Evolutionary conservation across 768 basidiomycete genomes (phyloP), one percentile per base, ranked within the genome.

Genomic region (Boletus huronensis): DNA sequence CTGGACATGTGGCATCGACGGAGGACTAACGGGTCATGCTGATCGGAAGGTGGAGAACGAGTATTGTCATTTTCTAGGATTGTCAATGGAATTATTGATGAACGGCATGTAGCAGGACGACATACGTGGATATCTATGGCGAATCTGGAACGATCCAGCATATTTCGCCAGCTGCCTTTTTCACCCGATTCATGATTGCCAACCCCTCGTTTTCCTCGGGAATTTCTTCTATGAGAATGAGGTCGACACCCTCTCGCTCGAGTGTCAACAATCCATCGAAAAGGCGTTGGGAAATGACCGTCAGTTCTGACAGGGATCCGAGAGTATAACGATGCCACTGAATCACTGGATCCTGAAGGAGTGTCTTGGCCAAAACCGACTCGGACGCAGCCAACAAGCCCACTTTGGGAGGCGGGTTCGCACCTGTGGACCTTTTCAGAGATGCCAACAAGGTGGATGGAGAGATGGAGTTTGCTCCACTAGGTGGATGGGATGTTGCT

Each of bases 181-280:
- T 81, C 25, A 94, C 83, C 17, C 96, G 80, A 69, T 98, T 97
- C 93, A 97, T 98, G 28, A 98, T 82, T 6, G 96, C 96, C 28
- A 97, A 72, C 0, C 96, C 96, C 64, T 97, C 87, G 34, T 83
- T 79, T 28, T 80, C 81, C 70, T 97, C 92, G 36, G 77, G 72
- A 9, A 95, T 78, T 57, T 88, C 93, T 70, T 98, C 94, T 52
- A 96, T 81, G 13, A 96, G 68, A 59, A 98, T 96, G 48, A 85
- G 64, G 64, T 92, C 85, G 3, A 92, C 93, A 5, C 86, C 87
- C 47, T 79, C 76, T 25, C 67, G 74, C 55, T 98, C 96, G 34
- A 98, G 74, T 2, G 85, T 81, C 40, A 97, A 77, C 48, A 98
- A 71, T 0, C 92, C 95, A 58, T 93, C 88, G 64, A 98, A 98